Base-by-base conservation (phyloP, 2,329 filamentous ascomycete genomes). In the Thelonectria blattea region DNA sequence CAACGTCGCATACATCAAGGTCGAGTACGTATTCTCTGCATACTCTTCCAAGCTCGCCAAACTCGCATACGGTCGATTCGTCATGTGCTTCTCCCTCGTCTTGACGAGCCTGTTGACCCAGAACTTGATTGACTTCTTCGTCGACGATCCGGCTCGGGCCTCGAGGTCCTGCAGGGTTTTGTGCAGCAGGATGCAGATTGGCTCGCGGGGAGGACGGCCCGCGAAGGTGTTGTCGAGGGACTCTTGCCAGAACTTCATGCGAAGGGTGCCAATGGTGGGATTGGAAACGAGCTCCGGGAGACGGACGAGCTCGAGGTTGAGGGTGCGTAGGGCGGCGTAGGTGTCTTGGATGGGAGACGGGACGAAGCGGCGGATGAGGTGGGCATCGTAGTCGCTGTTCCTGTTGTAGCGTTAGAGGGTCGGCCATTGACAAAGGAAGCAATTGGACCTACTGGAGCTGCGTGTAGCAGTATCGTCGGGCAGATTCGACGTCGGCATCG, bases 241-340 rank as follows among this genome's bases (percentile, higher is more conserved):
- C 69, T 98, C 93, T 51, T 91, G 87, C 91, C 95, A 98, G 81
- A 98, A 98, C 75, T 97, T 92, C 77, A 97, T 89, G 65, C 95
- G 92, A 83, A 98, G 88, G 53, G 89, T 83, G 51, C 92, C 94
- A 62, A 98, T 91, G 4, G 89, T 90, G n/a, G 91, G 87, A 62
- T 91, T 95, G 48, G 91, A 95, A 18, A 95, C 93, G 12, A 91
- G 88, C 77, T 98, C 94, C 58, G 95, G 92, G 63, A 98, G 90
- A 58, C 91, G 87, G 46, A 94, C 91, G 61, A 97, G 86, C 75
- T 97, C 94, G 70, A 98, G 85, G 74, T 99, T 99, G 76, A 99
- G 88, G 52, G 93, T 91, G 64, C 94, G 91, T 59, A 99, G 87
- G 60, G 93, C 92, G 68, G 96, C 86, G 78, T 98, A 97, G 67